These are phyloP conservation scores for Thelonectria rubi DNA, from an alignment of 2,329 filamentous ascomycete species.

Conservation along the genomic window DNA sequence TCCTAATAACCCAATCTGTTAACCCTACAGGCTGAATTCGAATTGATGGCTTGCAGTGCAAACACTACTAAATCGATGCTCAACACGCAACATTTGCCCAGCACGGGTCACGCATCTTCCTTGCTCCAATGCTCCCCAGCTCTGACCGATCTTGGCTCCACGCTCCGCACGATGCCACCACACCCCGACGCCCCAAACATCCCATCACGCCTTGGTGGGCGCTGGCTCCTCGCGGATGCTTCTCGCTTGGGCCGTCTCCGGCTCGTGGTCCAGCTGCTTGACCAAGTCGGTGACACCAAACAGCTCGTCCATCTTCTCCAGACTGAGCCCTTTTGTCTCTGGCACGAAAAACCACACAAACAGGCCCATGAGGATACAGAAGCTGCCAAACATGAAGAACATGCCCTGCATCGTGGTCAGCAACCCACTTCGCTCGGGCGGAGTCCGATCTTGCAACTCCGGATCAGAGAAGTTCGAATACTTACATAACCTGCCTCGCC, in stretches of 20 bases:
- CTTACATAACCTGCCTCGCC: slow-evolving; percentile 53
- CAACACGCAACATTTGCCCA: background rate
- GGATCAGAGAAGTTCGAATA: slow-evolving; percentile 12
- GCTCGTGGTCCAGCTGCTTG: slow-evolving; percentile 46
- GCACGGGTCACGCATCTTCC: background rate
- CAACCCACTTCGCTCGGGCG: background rate
- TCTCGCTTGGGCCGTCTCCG: slow-evolving; percentile 38
- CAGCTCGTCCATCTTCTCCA: slow-evolving; percentile 73
- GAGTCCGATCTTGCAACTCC: background rate
- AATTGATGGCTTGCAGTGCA: background rate
- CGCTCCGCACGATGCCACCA: background rate
- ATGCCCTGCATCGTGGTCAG: slow-evolving; percentile 55
- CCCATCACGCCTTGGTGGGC: slow-evolving; percentile 29
- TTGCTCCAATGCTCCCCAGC: background rate
- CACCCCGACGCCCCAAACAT: background rate
- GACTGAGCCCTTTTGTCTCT: slow-evolving; percentile 72
- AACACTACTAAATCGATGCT: background rate
- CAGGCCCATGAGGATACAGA: slow-evolving; percentile 71
- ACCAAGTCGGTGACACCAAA: slow-evolving; percentile 65
- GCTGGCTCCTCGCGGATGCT: slow-evolving; percentile 42
- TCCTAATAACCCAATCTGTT: too few species aligned
- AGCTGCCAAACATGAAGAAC: slow-evolving; percentile 74
- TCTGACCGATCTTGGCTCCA: background rate
- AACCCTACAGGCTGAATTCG: too few species aligned
- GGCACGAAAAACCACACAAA: slow-evolving; percentile 75